Base-by-base conservation (phyloP, 805 yeast species). In the Candida golubevii region DNA sequence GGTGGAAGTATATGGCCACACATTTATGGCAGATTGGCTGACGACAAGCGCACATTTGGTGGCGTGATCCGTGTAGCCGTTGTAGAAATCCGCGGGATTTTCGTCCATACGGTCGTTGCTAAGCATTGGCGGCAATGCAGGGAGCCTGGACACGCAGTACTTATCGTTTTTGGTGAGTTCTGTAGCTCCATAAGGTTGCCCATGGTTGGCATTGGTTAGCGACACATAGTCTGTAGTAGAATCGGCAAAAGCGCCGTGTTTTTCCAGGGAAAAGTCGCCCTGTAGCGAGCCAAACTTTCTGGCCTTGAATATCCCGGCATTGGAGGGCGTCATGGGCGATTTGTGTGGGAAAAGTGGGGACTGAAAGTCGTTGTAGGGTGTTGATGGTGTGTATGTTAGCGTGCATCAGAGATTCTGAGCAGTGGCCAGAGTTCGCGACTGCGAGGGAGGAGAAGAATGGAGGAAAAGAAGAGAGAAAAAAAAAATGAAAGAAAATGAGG, bases 1-100 rank as follows among this genome's bases (percentile, higher is more conserved):
- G 10, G 77, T 75, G 1, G 88, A 76, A 42, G 71, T 68, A 57
- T 82, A 84, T 42, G 76, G 71, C 90, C 95, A 89, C 6, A 83
- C 82, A 54, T 77, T 73, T 15, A 84, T 72, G 31, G 78, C 67
- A 23, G 71, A 63, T n/a, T 67, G 71, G 12, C 78, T 71, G 5
- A 78, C 63, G 3, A 75, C 68, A 27, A 80, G 61, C 0, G 83
- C 80, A 56, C 68, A 75, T 33, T 67, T 69, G 9, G 83, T 69
- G 13, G 51, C 53, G 34, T 71, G 63, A 54, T 80, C 83, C 7
- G 78, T 52, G 49, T 66, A 65, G 1, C 80, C 84, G 46, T 66
- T 67, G 38, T 57, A 40, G 8, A 61, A 57, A 58, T 65, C 67
- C 48, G 60, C 50, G 15, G 15, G 15, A 8, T 12, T 13, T 28